Evolutionary conservation across 352 stramenopile species (phyloP).

Genomic region (Globisporangium nagaii): DNA sequence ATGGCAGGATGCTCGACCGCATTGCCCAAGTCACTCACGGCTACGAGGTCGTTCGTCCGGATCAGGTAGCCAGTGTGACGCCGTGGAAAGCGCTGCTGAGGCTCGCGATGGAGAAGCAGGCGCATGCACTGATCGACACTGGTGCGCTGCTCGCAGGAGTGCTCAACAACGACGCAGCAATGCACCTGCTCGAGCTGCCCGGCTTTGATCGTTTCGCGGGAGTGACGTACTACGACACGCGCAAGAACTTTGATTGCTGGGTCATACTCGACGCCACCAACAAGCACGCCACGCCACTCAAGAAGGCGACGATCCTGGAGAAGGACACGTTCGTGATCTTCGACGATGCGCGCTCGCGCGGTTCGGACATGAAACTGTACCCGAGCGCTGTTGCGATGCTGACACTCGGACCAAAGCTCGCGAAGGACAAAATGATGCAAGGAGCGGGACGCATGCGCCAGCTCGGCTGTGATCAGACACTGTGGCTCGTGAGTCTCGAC

Average conservation of each 20-base stretch:
- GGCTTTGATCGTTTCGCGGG: conserved; percentile 26
- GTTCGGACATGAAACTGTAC: conserved; percentile 85
- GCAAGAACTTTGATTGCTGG: conserved; percentile 52
- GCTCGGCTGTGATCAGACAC: conserved; percentile 58
- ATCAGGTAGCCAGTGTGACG: neutral
- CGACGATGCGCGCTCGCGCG: conserved; percentile 85
- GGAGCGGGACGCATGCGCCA: conserved; percentile 83
- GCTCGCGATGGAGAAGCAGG: conserved; percentile 28
- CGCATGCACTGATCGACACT: conserved; percentile 80
- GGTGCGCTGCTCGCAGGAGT: conserved; percentile 75
- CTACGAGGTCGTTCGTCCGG: conserved; percentile 23
- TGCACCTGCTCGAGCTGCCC: conserved; percentile 29
- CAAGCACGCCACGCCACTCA: conserved; percentile 34
- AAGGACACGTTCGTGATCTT: conserved; percentile 89
- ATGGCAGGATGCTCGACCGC: conserved; percentile 84
- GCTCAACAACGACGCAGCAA: conserved; percentile 39
- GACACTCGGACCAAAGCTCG: conserved; percentile 80
- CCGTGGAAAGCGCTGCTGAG: conserved; percentile 46
- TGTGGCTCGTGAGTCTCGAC: conserved; percentile 60
- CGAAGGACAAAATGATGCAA: conserved; percentile 93
- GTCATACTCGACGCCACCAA: conserved; percentile 63
- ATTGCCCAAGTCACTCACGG: conserved; percentile 35
- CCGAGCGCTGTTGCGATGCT: conserved; percentile 64
- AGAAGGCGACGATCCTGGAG: conserved; percentile 65
- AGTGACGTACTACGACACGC: conserved; percentile 84